phyloP scores from a whole-genome alignment of 805 yeast genomes.

The Yarrowia porcina region DNA sequence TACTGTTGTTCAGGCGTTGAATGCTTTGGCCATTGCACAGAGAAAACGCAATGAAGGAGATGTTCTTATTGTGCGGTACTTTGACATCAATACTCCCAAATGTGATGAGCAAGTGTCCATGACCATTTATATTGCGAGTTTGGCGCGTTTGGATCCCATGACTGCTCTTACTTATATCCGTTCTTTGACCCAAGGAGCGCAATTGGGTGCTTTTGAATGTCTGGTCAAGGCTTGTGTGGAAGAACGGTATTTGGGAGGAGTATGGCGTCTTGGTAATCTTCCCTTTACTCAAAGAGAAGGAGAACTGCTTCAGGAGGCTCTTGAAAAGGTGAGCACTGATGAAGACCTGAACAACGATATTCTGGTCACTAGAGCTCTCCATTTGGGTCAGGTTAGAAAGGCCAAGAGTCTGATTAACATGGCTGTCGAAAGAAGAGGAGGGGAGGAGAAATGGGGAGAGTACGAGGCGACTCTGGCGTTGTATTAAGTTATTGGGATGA shows the following conservation, averaged over 20 bases:
- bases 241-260: not conserved
- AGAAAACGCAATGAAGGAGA: not conserved
- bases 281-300: not conserved
- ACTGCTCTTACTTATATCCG: not conserved
- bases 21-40: not conserved
- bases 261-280: slow-evolving; percentile 8
- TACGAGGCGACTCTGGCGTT: not conserved
- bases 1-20: not conserved
- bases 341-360: not conserved
- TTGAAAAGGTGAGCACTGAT: not conserved
- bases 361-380: slow-evolving; percentile 9
- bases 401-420: not conserved
- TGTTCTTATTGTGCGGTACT: not conserved
- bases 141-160: slow-evolving; percentile 14
- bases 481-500: not conserved
- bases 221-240: not conserved
- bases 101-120: not conserved
- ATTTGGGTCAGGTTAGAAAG: not conserved
- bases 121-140: not conserved
- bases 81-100: not conserved
- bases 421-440: not conserved
- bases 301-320: not conserved
- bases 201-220: not conserved
- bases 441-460: slow-evolving; percentile 16
- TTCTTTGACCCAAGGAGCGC: not conserved